Evolutionary conservation across 1,284 basidiomycete species (phyloP), one percentile per base, ranked within the genome.

Genomic region (Ustilago bromivora): DNA sequence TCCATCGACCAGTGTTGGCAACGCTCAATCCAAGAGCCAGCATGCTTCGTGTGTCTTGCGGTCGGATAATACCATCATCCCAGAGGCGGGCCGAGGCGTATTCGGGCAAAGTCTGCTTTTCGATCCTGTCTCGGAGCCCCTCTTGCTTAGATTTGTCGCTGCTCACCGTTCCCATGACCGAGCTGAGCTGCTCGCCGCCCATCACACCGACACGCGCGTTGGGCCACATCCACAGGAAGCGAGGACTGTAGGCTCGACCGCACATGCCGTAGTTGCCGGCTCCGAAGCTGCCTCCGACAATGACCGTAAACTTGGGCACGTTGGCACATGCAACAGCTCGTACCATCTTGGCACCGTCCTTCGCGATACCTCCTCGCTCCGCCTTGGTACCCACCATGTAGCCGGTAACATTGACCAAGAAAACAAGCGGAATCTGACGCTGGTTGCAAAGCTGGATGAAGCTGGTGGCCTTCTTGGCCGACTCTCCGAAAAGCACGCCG

Each of bases 161-260:
- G 35, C 93, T 94, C 15, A 98, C 94, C 1, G 91, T 91, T 34
- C 92, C 89, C 95, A 98, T 98, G 59, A 98, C 95, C 83, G 93
- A 91, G 11, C 93, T 93, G 28, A 98, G 90, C 85, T 97, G 95
- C 51, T 92, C 93, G 2, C 93, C 93, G 51, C 96, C 95, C 96
- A 98, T 98, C 52, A 98, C 95, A n/a, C 92, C 93, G 3, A 97
- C 92, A 86, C 93, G 95, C 35, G 95, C 94, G 80, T 96, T 96
- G 68, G 95, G 95, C 95, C 96, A 98, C 94, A 95, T 96, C 93
- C 94, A 98, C 61, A 98, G 87, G 89, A 98, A 97, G 70, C 95
- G 90, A 3, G 95, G 95, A 11, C 93, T 94, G 87, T 96, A 96
- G 90, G 95, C 78, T 38, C 67, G 71, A 35, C 76, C 73, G 36